Evolutionary conservation across 129 eudicot genomes (phyloP).

Genomic region (Pulicaria dysenterica): DNA sequence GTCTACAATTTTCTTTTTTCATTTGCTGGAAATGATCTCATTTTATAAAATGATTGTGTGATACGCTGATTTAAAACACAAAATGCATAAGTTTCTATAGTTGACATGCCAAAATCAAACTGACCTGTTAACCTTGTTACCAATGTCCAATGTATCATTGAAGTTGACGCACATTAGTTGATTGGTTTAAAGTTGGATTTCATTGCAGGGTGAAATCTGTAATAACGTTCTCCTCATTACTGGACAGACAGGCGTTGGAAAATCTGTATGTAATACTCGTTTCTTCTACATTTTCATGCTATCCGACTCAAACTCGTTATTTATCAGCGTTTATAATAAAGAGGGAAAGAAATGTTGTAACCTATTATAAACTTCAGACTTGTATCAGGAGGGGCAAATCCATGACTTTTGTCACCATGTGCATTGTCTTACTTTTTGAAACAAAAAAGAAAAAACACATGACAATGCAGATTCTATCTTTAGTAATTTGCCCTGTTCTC

Average conservation of each 20-base stretch:
- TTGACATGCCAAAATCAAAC: background rate
- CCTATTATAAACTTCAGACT: constrained; percentile 2
- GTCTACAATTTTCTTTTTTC: background rate
- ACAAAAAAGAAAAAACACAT: background rate
- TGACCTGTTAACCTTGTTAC: background rate
- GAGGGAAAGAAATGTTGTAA: background rate
- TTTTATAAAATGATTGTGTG: background rate
- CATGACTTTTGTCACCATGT: background rate
- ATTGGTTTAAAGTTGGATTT: constrained; percentile 3
- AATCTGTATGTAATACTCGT: constrained; percentile 65
- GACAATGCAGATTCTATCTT: background rate
- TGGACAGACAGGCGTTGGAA: constrained; percentile 97
- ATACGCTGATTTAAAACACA: background rate
- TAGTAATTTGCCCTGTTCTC: background rate
- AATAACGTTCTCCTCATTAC: constrained; percentile 75
- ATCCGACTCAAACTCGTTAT: background rate
- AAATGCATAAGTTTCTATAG: background rate
- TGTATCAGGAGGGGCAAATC: constrained; percentile 7
- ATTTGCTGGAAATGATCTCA: background rate
- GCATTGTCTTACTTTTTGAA: background rate
- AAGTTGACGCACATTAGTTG: background rate
- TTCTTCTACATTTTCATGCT: constrained; percentile 8
- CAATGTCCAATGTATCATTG: background rate
- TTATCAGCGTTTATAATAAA: constrained; percentile 3
- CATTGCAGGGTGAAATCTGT: constrained; percentile 44